phyloP scores from a whole-genome alignment of 441 rosid species.

The Hura crepitans region DNA sequence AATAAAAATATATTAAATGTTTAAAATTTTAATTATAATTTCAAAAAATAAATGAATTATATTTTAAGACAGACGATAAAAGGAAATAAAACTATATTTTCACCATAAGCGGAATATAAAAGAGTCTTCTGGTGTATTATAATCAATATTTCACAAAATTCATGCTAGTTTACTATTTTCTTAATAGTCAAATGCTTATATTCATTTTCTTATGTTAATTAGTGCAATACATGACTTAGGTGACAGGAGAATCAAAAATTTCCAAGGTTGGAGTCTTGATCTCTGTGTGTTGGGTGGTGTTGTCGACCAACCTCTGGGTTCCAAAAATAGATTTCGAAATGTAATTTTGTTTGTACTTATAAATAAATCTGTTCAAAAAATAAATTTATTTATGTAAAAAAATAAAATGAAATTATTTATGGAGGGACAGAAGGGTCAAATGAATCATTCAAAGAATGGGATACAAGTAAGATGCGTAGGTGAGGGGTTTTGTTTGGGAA shows the following conservation, averaged over 20 bases:
- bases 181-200: too few species aligned
- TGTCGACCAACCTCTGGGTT: constrained; percentile 34
- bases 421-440: background rate
- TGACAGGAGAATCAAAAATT: background rate
- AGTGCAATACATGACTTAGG: background rate
- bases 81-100: too few species aligned
- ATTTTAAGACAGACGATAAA: too few species aligned
- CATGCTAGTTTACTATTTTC: too few species aligned
- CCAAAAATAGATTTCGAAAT: background rate
- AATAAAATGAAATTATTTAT: too few species aligned
- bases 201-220: background rate
- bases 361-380: background rate
- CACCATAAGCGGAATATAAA: too few species aligned
- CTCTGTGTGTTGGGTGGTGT: constrained; percentile 28
- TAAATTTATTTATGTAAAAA: background rate
- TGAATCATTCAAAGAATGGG: background rate
- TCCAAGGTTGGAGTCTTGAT: constrained; percentile 3
- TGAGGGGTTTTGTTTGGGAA: constrained; percentile 2
- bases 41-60: too few species aligned
- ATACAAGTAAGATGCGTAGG: constrained; percentile 5
- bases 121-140: too few species aligned
- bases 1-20: too few species aligned
- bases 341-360: background rate
- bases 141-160: too few species aligned
- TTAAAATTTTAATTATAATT: too few species aligned